These are phyloP conservation scores for Fusarium keratoplasticum DNA, from an alignment of 2,329 filamentous ascomycete genomes.

Conservation along the genomic window DNA sequence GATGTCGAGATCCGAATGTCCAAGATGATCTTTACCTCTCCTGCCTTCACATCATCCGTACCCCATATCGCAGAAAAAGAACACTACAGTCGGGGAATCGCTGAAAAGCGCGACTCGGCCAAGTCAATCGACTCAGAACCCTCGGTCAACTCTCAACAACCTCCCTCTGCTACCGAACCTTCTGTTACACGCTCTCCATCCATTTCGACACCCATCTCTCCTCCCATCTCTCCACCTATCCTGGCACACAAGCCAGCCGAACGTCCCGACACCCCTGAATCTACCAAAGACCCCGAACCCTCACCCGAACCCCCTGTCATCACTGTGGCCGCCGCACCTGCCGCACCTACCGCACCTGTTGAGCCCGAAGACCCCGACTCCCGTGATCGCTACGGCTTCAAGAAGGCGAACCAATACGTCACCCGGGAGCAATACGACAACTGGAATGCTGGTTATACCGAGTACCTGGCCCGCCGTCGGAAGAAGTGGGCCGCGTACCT, in stretches of 20 bases:
- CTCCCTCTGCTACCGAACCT: slow-evolving; percentile 21
- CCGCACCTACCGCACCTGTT: neutral
- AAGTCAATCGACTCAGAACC: slow-evolving; percentile 58
- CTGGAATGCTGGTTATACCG: slow-evolving; percentile 81
- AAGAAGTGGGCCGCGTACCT: slow-evolving; percentile 87
- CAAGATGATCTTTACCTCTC: slow-evolving; percentile 54
- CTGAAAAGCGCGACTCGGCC: slow-evolving; percentile 63
- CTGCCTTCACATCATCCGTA: slow-evolving; percentile 54
- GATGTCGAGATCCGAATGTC: slow-evolving; percentile 55
- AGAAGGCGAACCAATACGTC: slow-evolving; percentile 85
- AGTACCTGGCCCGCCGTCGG: slow-evolving; percentile 78
- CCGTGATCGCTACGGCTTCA: slow-evolving; percentile 91
- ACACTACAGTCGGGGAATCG: slow-evolving; percentile 42
- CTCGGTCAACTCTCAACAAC: slow-evolving; percentile 43
- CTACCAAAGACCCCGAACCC: slow-evolving; percentile 15
- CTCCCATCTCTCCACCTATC: slow-evolving; percentile 23
- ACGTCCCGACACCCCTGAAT: slow-evolving; percentile 31
- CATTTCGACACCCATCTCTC: slow-evolving; percentile 30
- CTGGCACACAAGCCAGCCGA: slow-evolving; percentile 13
- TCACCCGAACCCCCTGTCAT: slow-evolving; percentile 39
- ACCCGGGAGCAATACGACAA: slow-evolving; percentile 81
- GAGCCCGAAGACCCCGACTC: slow-evolving; percentile 61
- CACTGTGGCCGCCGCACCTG: slow-evolving; percentile 39
- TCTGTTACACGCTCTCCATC: slow-evolving; percentile 12
- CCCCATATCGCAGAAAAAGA: slow-evolving; percentile 52